These are phyloP conservation scores for Aspergillus eucalypticola DNA, from an alignment of 2,329 filamentous ascomycete species.

Conservation along the genomic window DNA sequence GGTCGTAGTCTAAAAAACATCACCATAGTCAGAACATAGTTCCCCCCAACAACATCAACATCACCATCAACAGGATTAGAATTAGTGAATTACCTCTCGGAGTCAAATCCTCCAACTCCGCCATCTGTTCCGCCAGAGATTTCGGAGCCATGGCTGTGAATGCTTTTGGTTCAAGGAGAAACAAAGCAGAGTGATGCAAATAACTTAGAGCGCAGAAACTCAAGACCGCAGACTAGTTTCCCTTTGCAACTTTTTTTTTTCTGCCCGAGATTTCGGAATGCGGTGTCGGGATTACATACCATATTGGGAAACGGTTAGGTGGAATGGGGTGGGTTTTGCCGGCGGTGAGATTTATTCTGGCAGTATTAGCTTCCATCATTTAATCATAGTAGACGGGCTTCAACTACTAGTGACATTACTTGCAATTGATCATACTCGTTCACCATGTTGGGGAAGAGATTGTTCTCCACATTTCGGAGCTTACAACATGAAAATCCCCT, in stretches of 20 bases:
- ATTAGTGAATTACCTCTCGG: slow-evolving; percentile 56
- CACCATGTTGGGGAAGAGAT: slow-evolving; percentile 34
- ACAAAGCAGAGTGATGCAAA: not conserved
- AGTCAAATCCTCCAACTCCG: slow-evolving; percentile 62
- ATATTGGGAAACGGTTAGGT: not conserved
- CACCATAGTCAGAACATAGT: not conserved
- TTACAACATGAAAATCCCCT: slow-evolving; percentile 84
- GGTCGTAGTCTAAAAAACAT: slow-evolving; percentile 68
- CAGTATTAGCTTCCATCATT: slow-evolving; percentile 18
- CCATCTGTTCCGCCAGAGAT: slow-evolving; percentile 61
- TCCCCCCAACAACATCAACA: not conserved
- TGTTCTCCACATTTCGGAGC: slow-evolving; percentile 58
- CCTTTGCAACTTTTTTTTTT: slow-evolving; percentile 11
- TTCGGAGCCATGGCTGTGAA: slow-evolving; percentile 44
- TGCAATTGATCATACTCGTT: not conserved
- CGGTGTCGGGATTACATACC: slow-evolving; percentile 15
- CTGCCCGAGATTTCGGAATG: slow-evolving; percentile 22
- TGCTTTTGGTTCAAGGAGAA: slow-evolving; percentile 9
- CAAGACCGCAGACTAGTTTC: slow-evolving; percentile 14
- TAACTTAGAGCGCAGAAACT: not conserved
- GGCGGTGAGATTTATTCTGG: slow-evolving; percentile 25
- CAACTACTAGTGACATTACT: not conserved
- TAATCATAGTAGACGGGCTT: slow-evolving; percentile 1
- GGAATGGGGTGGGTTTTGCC: not conserved
- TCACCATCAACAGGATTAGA: no score